Evolutionary conservation across 1,284 basidiomycete genomes (phyloP), one percentile per base, ranked within the genome.

Genomic region (Leccinum cinnamomeum): DNA sequence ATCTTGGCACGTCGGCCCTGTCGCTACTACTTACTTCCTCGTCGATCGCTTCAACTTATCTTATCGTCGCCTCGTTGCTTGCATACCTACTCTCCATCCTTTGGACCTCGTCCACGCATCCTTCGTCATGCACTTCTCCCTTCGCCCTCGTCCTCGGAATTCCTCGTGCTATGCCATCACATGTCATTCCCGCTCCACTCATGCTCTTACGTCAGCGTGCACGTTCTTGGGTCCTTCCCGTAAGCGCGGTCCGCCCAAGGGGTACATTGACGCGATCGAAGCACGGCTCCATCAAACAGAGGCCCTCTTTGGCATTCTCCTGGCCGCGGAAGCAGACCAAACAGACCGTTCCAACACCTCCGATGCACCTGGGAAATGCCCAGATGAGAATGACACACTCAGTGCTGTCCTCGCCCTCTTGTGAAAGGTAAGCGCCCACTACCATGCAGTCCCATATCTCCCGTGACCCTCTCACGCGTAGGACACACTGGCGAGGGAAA

Each of bases 181-280:
- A 20, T 46, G 50, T 14, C 18, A 50, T 25, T 28, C 23, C 28
- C 51, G 10, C 53, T 7, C 35, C 48, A 51, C 51, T 54, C 48
- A 14, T 33, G 50, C 41, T 33, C 41, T 56, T 57, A 57, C 56
- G 56, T 50, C 44, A 74, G 72, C 66, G 16, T 94, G 30, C 30
- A 94, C 91, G 0, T 94, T 91, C 74, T 80, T 92, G 48, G 92
- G 91, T 2, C 90, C 30, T 30, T 30, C 30, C 30, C 30, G 30
- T 30, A 30, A 30, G 30, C 30, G 30, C 30, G 90, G 90, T 2
- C 92, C 92, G 7, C 92, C 92, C 12, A 93, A 92, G 71, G 93
- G 2, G 30, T 95, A 95, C 79, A 94, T 95, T 72, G 91, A 95
- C 72, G 92, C 92, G 28, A 93, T 95, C 69, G 92, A 95, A 75